Percentiles rank a stretch among this genome's conserved stretches.
phyloP scores from a whole-genome alignment of 1,284 basidiomycete genomes.

The Rugosomyces carneus region DNA sequence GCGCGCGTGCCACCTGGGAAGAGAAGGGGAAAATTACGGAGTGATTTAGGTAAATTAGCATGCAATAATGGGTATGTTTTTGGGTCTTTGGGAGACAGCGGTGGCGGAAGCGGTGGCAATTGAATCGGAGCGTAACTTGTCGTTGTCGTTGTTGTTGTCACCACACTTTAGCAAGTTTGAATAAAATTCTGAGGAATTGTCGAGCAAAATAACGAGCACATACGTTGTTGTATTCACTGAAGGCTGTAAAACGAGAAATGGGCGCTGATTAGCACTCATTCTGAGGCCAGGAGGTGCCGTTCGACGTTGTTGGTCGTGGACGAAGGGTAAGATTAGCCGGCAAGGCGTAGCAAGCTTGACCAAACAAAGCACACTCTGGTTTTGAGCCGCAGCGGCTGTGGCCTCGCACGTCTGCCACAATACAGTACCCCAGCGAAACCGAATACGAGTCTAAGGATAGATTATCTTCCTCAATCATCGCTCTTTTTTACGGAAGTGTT shows the following conservation, averaged over 20 bases:
- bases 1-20: slow-evolving; percentile 75
- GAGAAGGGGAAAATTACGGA: slow-evolving; percentile 67
- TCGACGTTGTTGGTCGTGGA: slow-evolving; percentile 11
- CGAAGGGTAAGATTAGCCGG: slow-evolving; percentile 7
- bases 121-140: slow-evolving; percentile 80
- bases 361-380: slow-evolving; percentile 12
- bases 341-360: slow-evolving; percentile 10
- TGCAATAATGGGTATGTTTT: slow-evolving; percentile 72
- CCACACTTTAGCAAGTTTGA: slow-evolving; percentile 49
- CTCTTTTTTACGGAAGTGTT: no score
- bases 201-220: slow-evolving; percentile 20
- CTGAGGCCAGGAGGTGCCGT: slow-evolving; percentile 15
- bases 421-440: neutral
- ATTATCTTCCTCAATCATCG: no score
- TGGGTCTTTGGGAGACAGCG: slow-evolving; percentile 65
- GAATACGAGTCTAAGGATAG: no score
- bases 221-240: slow-evolving; percentile 76
- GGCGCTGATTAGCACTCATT: slow-evolving; percentile 56
- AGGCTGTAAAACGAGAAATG: slow-evolving; percentile 61
- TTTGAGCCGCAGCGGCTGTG: neutral
- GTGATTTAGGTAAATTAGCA: slow-evolving; percentile 60
- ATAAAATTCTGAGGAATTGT: neutral
- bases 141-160: slow-evolving; percentile 80
- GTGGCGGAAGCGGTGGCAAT: slow-evolving; percentile 61
- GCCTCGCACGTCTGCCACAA: neutral